These are phyloP conservation scores for Clavispora fructus DNA, from an alignment of 805 yeast species.

Conservation along the genomic window DNA sequence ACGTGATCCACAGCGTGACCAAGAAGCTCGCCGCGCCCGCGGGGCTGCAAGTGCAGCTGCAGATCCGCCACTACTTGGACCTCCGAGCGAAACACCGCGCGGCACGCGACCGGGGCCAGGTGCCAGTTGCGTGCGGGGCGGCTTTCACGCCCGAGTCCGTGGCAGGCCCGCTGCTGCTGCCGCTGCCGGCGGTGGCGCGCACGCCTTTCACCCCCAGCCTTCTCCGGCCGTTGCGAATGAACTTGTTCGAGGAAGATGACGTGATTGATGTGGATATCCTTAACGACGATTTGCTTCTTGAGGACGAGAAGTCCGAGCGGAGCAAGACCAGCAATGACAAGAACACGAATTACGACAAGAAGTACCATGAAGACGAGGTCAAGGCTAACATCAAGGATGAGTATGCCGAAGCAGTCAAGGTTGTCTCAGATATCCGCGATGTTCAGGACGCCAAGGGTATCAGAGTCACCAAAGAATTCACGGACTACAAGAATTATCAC, in stretches of 20 bases:
- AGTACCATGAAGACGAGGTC: not conserved
- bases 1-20: conserved; percentile 35
- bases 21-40: conserved; percentile 18
- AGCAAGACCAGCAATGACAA: not conserved
- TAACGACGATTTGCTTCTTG: conserved; percentile 10
- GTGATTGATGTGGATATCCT: conserved; percentile 13
- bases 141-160: not conserved
- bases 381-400: too few species aligned
- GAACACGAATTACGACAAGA: not conserved
- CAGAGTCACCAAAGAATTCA: too few species aligned
- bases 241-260: conserved; percentile 13
- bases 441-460: too few species aligned
- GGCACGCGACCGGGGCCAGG: not conserved
- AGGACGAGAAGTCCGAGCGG: not conserved
- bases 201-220: conserved; percentile 13
- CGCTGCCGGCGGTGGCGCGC: not conserved
- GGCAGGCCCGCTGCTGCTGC: not conserved
- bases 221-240: conserved; percentile 15
- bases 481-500: too few species aligned
- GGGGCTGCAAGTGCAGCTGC: conserved; percentile 12
- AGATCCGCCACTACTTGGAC: conserved; percentile 18
- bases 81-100: conserved; percentile 12
- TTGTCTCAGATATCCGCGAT: too few species aligned
- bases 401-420: too few species aligned
- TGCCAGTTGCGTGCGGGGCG: not conserved